Evolutionary conservation across 2,329 filamentous ascomycete genomes (phyloP), one percentile per base, ranked within the genome.

Genomic region (Nannizziopsis arthrosporioides): DNA sequence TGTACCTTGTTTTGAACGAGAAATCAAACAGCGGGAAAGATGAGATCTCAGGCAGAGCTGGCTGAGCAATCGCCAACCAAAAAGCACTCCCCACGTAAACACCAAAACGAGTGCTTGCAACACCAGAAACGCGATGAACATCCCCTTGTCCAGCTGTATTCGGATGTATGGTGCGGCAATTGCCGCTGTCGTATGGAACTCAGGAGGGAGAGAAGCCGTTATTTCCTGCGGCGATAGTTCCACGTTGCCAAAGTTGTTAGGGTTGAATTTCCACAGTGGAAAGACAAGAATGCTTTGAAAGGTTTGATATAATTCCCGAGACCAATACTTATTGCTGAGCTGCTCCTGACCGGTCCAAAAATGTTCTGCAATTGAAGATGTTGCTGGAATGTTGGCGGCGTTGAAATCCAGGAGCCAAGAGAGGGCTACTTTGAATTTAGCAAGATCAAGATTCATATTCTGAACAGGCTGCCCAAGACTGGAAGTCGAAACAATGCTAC

Each of bases 191-290:
- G 42, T 44, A 18, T 44, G 17, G 15, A 44, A 44, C 19, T 44
- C 27, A 11, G 17, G 42, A 18, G 42, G 42, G 7, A 44, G 32
- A 11, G 42, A 44, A 18, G 42, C 7, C 11, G 42, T 44, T 17
- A 44, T 44, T 35, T 44, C 31, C 15, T 44, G 42, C 6, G 42
- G 10, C 11, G 42, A 44, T 11, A 44, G 31, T 30, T 44, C 42
- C 12, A 36, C 15, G 19, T 44, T 44, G 31, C 42, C 42, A 14
- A 44, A 44, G 31, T 44, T 44, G 15, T 44, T 44, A 6, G 42
- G 42, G 19, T 44, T 44, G 42, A 44, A 44, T 36, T 44, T 44
- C 42, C 42, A 44, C n/a, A 44, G 42, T 5, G 42, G 42, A 17
- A 44, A 44, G 6, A 31, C 32, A 9, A 44, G 31, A 12, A 44